Base-by-base conservation (phyloP, 352 stramenopile genomes). In the Phytophthora fragariae region DNA sequence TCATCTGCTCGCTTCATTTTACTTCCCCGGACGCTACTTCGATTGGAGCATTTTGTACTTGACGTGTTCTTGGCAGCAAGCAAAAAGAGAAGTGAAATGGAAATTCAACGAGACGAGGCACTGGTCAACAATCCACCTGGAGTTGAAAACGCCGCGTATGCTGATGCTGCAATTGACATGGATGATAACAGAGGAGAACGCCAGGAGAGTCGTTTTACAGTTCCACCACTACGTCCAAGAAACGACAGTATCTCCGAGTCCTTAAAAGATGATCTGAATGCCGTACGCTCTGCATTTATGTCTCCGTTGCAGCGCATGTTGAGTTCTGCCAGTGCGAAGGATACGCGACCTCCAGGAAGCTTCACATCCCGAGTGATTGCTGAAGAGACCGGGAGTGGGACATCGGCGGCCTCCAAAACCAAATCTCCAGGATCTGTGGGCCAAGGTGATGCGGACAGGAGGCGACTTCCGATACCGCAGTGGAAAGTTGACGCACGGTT, bases 221-320 rank as follows among this genome's bases (percentile, higher is more conserved):
- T 73, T 14, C 67, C 71, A 14, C 49, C 61, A 49, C 58, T 81
- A 56, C 79, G 76, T 37, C 70, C 71, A 56, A 70, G 85, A 61
- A 89, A 75, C 50, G 82, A 89, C 69, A 92, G 86, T 50, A 79
- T 91, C 41, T 77, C 80, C 17, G 83, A 91, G 56, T 86, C 80
- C 6, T 60, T 88, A 17, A 85, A 82, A 60, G 77, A 86, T 39
- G 70, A 84, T 50, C 72, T 79, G 11, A 78, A 65, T 72, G 73
- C 55, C 9, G 76, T 76, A 46, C 70, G 60, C 63, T 73, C 65
- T 57, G 75, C 72, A 56, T 78, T 75, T 62, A 84, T 79, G 83
- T 84, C 74, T 75, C 80, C 80, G 17, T 44, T 82, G 39, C 79
- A 85, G 49, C 76, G 73, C 8, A 84, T 83, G 73, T 57, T 83